phyloP scores from a whole-genome alignment of 2,329 filamentous ascomycete genomes.

The Taxawa tesnikishii region DNA sequence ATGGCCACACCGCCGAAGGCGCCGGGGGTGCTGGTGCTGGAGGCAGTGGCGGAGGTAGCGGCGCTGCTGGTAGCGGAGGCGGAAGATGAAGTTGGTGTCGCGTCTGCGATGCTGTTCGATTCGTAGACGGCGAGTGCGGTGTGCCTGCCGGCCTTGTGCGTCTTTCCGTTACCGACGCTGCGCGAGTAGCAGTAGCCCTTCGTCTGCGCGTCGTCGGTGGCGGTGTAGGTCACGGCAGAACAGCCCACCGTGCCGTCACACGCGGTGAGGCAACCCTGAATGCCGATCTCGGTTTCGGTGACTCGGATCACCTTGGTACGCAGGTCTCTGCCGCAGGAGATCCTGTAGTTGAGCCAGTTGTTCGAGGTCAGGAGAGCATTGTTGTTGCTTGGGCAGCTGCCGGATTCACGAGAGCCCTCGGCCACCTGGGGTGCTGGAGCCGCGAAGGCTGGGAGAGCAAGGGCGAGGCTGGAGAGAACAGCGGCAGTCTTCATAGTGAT shows the following conservation, averaged over 20 bases:
- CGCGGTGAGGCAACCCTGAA: constrained; percentile 8
- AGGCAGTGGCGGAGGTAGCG: constrained; percentile 3
- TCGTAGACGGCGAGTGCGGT: not conserved
- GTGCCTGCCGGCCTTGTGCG: constrained; percentile 2
- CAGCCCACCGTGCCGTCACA: constrained; percentile 8
- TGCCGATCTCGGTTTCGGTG: constrained; percentile 5
- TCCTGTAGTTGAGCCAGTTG: too few relatives aligned
- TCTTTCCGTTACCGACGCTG: not conserved
- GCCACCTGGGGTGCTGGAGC: constrained; percentile 1
- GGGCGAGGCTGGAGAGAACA: constrained; percentile 3
- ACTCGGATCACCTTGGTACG: constrained; percentile 6
- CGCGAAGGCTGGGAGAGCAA: constrained; percentile 4
- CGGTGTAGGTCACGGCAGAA: constrained; percentile 6
- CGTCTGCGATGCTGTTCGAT: too few relatives aligned
- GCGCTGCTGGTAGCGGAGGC: constrained; percentile 2
- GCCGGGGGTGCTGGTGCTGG: constrained; percentile 2
- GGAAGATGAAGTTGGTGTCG: not conserved
- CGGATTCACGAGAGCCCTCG: too few relatives aligned
- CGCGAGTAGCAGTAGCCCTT: constrained; percentile 6
- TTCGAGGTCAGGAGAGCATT: constrained; percentile 4
- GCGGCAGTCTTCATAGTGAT: constrained; percentile 5
- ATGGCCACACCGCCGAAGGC: constrained; percentile 12
- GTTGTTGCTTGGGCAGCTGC: constrained; percentile 2
- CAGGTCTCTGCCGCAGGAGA: constrained; percentile 8
- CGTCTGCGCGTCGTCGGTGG: constrained; percentile 4